These are phyloP conservation scores for Neonothopanus nambi DNA, from an alignment of 1,284 basidiomycete genomes.

Conservation along the genomic window DNA sequence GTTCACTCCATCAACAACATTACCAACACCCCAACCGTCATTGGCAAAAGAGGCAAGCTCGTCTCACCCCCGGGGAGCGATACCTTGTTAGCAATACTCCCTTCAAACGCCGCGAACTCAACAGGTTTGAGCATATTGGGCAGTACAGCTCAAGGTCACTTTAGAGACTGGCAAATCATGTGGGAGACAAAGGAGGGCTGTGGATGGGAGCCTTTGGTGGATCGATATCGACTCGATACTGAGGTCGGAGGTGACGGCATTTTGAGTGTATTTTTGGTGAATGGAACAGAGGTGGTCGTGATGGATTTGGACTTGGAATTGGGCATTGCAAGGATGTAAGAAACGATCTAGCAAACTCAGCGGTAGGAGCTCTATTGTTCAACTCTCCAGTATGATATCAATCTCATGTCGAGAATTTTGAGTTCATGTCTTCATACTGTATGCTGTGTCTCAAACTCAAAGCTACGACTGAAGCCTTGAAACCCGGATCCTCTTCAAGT, in stretches of 20 bases:
- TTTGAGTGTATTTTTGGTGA: slow-evolving; percentile 38
- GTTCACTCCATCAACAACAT: slow-evolving; percentile 34
- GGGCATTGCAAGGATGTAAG: background rate
- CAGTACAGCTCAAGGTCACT: slow-evolving; percentile 35
- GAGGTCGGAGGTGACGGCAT: slow-evolving; percentile 27
- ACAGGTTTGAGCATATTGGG: slow-evolving; percentile 36
- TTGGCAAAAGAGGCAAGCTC: slow-evolving; percentile 44
- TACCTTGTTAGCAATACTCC: slow-evolving; percentile 36
- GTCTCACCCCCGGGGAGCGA: slow-evolving; percentile 24
- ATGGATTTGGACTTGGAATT: slow-evolving; percentile 30
- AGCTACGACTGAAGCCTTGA: no score
- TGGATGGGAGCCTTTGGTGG: slow-evolving; percentile 39
- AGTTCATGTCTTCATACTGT: no score
- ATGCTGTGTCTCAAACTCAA: no score
- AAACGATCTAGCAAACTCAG: no score
- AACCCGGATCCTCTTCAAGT: no score
- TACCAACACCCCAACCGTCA: slow-evolving; percentile 39
- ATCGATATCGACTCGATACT: slow-evolving; percentile 32
- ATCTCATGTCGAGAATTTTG: no score
- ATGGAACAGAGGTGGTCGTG: slow-evolving; percentile 35
- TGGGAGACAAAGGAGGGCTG: slow-evolving; percentile 36
- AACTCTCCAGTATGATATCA: no score
- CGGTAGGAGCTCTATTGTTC: no score
- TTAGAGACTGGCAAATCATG: slow-evolving; percentile 37
- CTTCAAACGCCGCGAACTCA: slow-evolving; percentile 38